A percentile compares a stretch with the other conserved stretches of the same genome.
Evolutionary conservation across 2,329 filamentous ascomycete species (phyloP).

Genomic region (Tolypocladium tropicale): DNA sequence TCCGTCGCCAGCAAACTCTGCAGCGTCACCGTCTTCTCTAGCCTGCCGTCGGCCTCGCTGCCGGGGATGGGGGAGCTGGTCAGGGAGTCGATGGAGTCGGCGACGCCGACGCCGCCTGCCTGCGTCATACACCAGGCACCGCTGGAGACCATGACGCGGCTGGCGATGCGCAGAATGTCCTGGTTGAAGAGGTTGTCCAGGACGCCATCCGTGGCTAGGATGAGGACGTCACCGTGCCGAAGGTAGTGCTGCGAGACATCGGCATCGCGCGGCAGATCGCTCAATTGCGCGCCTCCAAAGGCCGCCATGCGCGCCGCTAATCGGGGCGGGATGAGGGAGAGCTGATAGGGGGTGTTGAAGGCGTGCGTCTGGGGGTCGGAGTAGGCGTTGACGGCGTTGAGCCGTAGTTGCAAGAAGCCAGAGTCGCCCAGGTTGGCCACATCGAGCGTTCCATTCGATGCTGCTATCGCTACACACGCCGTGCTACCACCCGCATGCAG

Average conservation of each 20-base stretch:
- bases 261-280: constrained; percentile 77
- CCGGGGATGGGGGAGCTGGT: constrained; percentile 17
- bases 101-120: constrained; percentile 51
- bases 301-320: constrained; percentile 70
- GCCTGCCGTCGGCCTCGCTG: constrained; percentile 11
- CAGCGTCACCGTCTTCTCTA: constrained; percentile 38
- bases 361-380: constrained; percentile 87
- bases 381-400: constrained; percentile 74
- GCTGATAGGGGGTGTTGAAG: constrained; percentile 95
- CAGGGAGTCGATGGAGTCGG: constrained; percentile 44
- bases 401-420: constrained; percentile 77
- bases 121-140: constrained; percentile 63
- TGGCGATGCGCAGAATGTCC: constrained; percentile 75
- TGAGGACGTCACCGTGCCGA: constrained; percentile 83
- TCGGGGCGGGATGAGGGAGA: constrained; percentile 74
- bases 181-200: constrained; percentile 94
- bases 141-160: constrained; percentile 59
- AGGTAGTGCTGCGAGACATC: constrained; percentile 67
- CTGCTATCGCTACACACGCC: constrained; percentile 74
- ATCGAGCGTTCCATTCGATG: constrained; percentile 64
- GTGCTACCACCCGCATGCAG: constrained; percentile 84
- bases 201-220: constrained; percentile 90
- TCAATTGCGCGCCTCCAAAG: constrained; percentile 73
- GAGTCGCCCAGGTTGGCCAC: constrained; percentile 94
- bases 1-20: constrained; percentile 72